These are phyloP conservation scores for Crassisporium funariophilum DNA, from an alignment of 768 basidiomycete species.

Conservation along the genomic window DNA sequence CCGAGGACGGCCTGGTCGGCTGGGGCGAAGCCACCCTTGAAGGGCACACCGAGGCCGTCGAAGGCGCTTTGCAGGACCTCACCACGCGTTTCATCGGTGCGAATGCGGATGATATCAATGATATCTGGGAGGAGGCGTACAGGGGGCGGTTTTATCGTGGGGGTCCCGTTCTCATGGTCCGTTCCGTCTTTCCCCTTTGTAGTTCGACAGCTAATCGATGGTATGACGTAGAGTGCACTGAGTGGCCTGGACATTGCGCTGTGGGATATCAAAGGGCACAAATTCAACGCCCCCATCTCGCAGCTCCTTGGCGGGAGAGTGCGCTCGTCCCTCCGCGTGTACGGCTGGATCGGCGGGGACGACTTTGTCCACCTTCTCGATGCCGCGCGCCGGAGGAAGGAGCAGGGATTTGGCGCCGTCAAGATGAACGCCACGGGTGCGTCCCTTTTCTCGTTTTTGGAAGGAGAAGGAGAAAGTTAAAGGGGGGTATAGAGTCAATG, in stretches of 20 bases:
- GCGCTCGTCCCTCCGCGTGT: conserved; percentile 58
- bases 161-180: conserved; percentile 69
- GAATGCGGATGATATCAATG: conserved; percentile 67
- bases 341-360: conserved; percentile 63
- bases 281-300: conserved; percentile 64
- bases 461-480: neutral
- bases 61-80: conserved; percentile 67
- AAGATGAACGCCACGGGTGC: conserved; percentile 72
- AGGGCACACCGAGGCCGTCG: conserved; percentile 73
- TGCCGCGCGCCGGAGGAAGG: conserved; percentile 53
- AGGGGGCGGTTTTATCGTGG: conserved; percentile 73
- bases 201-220: neutral
- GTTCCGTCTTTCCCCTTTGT: neutral
- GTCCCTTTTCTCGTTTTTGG: conserved; percentile 12
- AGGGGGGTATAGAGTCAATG: conserved; percentile 29
- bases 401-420: conserved; percentile 67
- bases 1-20: conserved; percentile 61
- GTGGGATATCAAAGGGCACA: conserved; percentile 83
- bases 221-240: conserved; percentile 43
- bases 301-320: conserved; percentile 72
- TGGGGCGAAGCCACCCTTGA: conserved; percentile 80
- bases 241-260: conserved; percentile 71
- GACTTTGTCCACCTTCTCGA: conserved; percentile 53
- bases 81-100: conserved; percentile 58
- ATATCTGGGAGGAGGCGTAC: conserved; percentile 71